These are phyloP conservation scores for Xylogone sp. DNA, from an alignment of 2,329 filamentous ascomycete species.

Conservation along the genomic window DNA sequence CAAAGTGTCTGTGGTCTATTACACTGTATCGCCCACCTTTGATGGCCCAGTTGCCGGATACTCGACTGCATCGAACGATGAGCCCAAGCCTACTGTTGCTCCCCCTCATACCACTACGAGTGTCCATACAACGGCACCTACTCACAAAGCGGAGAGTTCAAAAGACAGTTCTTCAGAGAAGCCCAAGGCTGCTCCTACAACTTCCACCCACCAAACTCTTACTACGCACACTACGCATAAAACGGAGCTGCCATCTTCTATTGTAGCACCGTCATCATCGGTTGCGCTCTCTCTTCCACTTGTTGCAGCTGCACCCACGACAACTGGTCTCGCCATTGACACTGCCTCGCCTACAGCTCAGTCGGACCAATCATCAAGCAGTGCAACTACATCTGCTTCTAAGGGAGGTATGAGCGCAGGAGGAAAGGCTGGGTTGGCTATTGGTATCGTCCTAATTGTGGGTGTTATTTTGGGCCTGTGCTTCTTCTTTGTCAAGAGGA, in stretches of 20 bases:
- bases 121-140: too few species aligned
- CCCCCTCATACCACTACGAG: not conserved
- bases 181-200: not conserved
- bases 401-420: slow-evolving; percentile 34
- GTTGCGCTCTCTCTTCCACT: not conserved
- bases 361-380: slow-evolving; percentile 6
- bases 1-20: slow-evolving; percentile 42
- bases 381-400: not conserved
- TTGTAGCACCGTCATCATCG: not conserved
- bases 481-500: slow-evolving; percentile 66
- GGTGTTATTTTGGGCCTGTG: slow-evolving; percentile 63
- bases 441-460: slow-evolving; percentile 72
- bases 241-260: not conserved
- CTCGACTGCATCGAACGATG: slow-evolving; percentile 28
- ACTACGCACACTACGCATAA: too few species aligned
- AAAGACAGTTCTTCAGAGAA: not conserved
- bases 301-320: not conserved
- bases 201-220: not conserved
- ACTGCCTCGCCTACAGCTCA: slow-evolving; percentile 2
- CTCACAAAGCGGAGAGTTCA: not conserved
- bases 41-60: slow-evolving; percentile 45
- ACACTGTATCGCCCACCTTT: slow-evolving; percentile 49
- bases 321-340: not conserved
- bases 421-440: slow-evolving; percentile 72
- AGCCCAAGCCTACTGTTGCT: too few species aligned